Evolutionary conservation across 73 alveolate species (phyloP).

Genomic region (Tetrahymena thermophila): DNA sequence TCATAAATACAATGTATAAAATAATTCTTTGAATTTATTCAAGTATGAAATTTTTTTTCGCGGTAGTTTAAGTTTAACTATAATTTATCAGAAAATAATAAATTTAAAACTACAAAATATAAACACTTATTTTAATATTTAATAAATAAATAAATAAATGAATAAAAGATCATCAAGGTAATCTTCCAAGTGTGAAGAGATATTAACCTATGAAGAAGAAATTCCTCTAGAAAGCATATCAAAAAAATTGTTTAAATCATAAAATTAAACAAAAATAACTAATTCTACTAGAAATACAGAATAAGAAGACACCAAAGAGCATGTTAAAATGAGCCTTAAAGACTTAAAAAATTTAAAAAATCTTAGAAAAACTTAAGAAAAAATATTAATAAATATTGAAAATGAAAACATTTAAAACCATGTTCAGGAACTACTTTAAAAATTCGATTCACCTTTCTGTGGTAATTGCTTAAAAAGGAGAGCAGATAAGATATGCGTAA

Average conservation of each 20-base stretch:
- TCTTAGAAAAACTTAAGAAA: not conserved
- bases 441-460: not conserved
- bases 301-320: not conserved
- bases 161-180: not conserved
- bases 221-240: not conserved
- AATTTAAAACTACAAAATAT: too few relatives aligned
- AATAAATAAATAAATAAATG: not conserved
- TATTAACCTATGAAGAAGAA: not conserved
- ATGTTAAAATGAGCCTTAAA: not conserved
- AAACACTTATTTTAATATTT: too few relatives aligned
- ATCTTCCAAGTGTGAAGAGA: not conserved
- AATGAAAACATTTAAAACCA: not conserved
- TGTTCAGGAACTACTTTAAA: not conserved
- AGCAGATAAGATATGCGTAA: not conserved
- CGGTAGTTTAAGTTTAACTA: too few relatives aligned
- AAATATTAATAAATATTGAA: not conserved
- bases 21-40: too few relatives aligned
- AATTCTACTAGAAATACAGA: not conserved
- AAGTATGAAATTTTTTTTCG: too few relatives aligned
- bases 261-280: not conserved
- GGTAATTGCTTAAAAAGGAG: not conserved
- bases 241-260: not conserved
- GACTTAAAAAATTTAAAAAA: not conserved
- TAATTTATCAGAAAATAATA: too few relatives aligned
- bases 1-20: too few relatives aligned